Percentiles rank a stretch among this genome's conserved stretches.
Evolutionary conservation across 2,329 filamentous ascomycete species (phyloP).

Genomic region (Rhinocladiella similis): DNA sequence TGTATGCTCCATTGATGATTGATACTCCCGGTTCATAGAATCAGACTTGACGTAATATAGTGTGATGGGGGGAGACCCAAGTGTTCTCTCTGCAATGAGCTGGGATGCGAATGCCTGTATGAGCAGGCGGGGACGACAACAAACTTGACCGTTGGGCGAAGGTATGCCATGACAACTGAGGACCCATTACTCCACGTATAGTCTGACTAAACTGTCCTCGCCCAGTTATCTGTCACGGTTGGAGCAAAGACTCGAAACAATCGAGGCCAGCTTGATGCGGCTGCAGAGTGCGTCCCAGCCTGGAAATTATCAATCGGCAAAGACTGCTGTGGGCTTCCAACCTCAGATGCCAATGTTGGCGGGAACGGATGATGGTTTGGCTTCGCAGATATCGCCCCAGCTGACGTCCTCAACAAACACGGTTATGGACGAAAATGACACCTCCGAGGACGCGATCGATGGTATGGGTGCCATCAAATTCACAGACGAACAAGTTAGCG

Average conservation of each 20-base stretch:
- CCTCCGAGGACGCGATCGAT: conserved; percentile 28
- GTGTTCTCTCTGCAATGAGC: conserved; percentile 17
- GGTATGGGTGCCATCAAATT: conserved; percentile 37
- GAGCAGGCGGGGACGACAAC: conserved; percentile 18
- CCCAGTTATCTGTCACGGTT: conserved; percentile 19
- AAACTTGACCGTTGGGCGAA: conserved; percentile 21
- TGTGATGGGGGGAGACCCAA: conserved; percentile 20
- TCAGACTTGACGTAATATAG: conserved; percentile 8
- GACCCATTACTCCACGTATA: not conserved
- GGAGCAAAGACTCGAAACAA: conserved; percentile 18
- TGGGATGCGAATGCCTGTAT: conserved; percentile 20
- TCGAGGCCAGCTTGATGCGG: conserved; percentile 13
- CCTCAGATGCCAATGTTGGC: not conserved
- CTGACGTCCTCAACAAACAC: conserved; percentile 2
- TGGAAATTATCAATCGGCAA: not conserved
- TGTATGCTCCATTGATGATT: conserved; percentile 1
- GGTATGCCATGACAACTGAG: not conserved
- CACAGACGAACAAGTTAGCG: conserved; percentile 36
- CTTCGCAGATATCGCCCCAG: not conserved
- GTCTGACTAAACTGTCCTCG: not conserved
- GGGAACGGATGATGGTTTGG: conserved; percentile 4
- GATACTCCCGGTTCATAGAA: not conserved
- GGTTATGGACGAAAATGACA: conserved; percentile 9
- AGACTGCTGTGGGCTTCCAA: not conserved
- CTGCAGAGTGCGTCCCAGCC: conserved; percentile 7